Conservation (phyloP, 192 early-diverging fungal species). For the Phycomyces blakesleeanus region DNA sequence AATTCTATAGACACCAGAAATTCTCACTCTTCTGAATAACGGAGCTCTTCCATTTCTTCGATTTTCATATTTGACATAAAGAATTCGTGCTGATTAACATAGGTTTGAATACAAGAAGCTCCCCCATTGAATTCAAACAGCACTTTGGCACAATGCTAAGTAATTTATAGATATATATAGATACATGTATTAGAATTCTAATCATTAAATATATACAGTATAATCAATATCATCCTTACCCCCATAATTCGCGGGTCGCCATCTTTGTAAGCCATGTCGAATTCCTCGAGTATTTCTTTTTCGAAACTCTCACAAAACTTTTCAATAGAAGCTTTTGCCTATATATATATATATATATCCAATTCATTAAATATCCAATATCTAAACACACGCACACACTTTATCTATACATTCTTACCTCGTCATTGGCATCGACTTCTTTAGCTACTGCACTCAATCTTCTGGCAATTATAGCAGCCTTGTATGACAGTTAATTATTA, state of each 20-base stretch:
- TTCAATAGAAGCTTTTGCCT: slow-evolving; percentile 85
- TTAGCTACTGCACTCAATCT: slow-evolving; percentile 82
- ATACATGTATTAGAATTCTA: no score
- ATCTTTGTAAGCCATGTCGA: slow-evolving; percentile 81
- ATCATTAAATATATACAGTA: background rate
- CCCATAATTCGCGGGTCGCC: slow-evolving; percentile 73
- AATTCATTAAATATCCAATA: no score
- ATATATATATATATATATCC: slow-evolving; percentile 20
- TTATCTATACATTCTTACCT: slow-evolving; percentile 42
- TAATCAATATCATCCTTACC: slow-evolving; percentile 41
- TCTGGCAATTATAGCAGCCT: slow-evolving; percentile 83
- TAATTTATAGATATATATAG: background rate
- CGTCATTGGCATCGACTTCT: slow-evolving; percentile 69
- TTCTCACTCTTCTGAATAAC: slow-evolving; percentile 34
- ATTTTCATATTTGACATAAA: slow-evolving; percentile 80
- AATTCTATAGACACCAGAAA: background rate
- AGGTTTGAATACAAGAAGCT: slow-evolving; percentile 87
- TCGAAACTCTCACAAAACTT: slow-evolving; percentile 92
- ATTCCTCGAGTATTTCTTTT: slow-evolving; percentile 79
- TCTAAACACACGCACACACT: no score
- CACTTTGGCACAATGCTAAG: slow-evolving; percentile 80
- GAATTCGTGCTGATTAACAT: slow-evolving; percentile 97
- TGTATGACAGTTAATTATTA: background rate
- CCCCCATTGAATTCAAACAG: slow-evolving; percentile 96
- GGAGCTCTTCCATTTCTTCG: slow-evolving; percentile 47